Percentiles rank a stretch among this genome's conserved stretches.
Conservation (phyloP, 306 rosid species). For the Senna siamea region DNA sequence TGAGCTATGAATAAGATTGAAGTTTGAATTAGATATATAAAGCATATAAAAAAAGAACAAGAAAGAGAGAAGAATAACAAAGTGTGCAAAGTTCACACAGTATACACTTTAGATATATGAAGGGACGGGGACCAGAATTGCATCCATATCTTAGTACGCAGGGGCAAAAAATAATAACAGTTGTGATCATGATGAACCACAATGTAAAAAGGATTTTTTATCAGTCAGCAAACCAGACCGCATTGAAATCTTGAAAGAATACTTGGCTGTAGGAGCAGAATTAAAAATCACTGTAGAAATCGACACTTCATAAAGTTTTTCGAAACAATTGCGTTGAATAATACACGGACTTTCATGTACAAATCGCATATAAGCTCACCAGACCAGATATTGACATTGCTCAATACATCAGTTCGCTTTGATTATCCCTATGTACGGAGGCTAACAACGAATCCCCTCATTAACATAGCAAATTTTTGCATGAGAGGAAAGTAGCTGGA, state of each 20-base stretch:
- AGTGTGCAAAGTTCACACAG: background rate
- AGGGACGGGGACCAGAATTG: background rate
- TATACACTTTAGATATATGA: background rate
- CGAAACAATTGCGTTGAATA: background rate
- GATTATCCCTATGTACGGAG: background rate
- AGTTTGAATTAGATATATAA: constrained; percentile 27
- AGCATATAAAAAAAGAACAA: background rate
- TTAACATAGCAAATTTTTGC: background rate
- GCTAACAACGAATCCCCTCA: background rate
- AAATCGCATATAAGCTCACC: background rate
- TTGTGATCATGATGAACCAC: background rate
- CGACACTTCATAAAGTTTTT: background rate
- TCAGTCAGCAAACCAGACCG: background rate
- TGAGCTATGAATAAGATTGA: constrained; percentile 54
- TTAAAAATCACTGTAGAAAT: background rate
- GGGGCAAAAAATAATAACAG: background rate
- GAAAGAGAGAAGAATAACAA: background rate
- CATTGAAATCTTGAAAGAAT: background rate
- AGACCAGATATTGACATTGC: background rate
- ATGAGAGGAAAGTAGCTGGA: background rate
- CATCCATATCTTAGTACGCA: background rate
- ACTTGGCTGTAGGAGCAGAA: background rate
- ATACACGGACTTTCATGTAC: background rate
- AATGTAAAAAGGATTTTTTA: background rate
- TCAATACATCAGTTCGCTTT: background rate